Evolutionary conservation across 2,329 filamentous ascomycete genomes (phyloP).

Genomic region (Corynespora cassiicola): DNA sequence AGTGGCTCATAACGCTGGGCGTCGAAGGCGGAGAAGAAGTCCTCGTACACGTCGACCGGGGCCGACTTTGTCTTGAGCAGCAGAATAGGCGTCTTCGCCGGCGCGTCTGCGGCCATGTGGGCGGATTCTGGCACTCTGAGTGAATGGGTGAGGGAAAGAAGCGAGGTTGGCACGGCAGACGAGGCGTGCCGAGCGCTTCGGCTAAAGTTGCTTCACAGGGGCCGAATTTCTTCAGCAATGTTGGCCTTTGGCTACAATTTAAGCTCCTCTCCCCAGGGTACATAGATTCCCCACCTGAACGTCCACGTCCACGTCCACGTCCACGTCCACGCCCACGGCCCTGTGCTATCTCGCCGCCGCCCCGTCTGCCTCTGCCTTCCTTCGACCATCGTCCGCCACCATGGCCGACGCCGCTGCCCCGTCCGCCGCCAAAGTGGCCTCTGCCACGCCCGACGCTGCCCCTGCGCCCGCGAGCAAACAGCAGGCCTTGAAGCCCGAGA

Average conservation of each 20-base stretch:
- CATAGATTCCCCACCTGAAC: constrained; percentile 8
- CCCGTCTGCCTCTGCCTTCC: constrained; percentile 1
- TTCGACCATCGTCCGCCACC: constrained; percentile 23
- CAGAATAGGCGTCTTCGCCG: constrained; percentile 61
- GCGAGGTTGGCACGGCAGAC: not conserved
- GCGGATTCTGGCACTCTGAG: constrained; percentile 14
- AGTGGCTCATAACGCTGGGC: constrained; percentile 63
- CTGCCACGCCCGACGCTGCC: constrained; percentile 32
- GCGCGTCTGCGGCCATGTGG: constrained; percentile 29
- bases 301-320: constrained; percentile 4
- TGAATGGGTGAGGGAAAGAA: constrained; percentile 2
- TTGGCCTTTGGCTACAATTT: constrained; percentile 18
- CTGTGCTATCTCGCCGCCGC: constrained; percentile 12
- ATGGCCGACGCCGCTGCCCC: constrained; percentile 46
- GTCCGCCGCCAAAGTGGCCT: constrained; percentile 40
- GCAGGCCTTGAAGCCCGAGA: constrained; percentile 70
- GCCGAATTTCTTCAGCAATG: constrained; percentile 28
- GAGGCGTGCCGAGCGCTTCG: constrained; percentile 14
- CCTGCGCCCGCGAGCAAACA: constrained; percentile 43
- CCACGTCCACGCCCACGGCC: constrained; percentile 2
- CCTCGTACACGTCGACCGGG: constrained; percentile 75
- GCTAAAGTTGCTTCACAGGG: constrained; percentile 28
- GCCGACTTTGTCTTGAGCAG: constrained; percentile 79
- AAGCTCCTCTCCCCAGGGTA: constrained; percentile 20
- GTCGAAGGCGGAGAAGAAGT: constrained; percentile 63